Conservation (phyloP, 1,284 basidiomycete genomes). For the Sporisorium sorghi region DNA sequence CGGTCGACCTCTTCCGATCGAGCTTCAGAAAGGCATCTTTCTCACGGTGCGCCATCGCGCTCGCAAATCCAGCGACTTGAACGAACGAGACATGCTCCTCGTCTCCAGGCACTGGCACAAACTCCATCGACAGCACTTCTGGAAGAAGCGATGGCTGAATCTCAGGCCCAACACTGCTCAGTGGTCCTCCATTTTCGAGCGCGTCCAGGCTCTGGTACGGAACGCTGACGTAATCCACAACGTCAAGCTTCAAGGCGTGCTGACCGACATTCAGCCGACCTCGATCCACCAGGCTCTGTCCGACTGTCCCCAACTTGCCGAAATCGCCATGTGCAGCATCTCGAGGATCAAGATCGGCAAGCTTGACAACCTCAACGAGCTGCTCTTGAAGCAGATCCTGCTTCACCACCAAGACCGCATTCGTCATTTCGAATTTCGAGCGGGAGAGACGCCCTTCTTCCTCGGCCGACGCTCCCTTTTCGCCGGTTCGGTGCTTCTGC, state of each 20-base stretch:
- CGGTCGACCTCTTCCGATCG: neutral
- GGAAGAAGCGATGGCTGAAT: slow-evolving; percentile 24
- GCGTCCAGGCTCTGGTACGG: slow-evolving; percentile 2
- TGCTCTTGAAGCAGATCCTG: slow-evolving; percentile 23
- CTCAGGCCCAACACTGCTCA: slow-evolving; percentile 4
- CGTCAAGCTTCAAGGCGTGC: slow-evolving; percentile 17
- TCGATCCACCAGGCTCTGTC: slow-evolving; percentile 6
- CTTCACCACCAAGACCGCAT: slow-evolving; percentile 4
- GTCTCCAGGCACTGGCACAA: slow-evolving; percentile 27
- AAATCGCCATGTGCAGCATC: neutral
- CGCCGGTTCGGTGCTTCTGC: slow-evolving; percentile 2
- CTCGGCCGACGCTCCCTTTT: slow-evolving; percentile 24
- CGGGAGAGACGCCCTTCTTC: slow-evolving; percentile 14
- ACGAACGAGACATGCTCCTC: slow-evolving; percentile 12
- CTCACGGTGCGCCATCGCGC: neutral
- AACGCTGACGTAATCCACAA: slow-evolving; percentile 14
- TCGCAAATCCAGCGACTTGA: neutral
- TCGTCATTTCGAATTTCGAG: slow-evolving; percentile 25
- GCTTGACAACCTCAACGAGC: slow-evolving; percentile 27
- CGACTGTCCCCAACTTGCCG: slow-evolving; percentile 13
- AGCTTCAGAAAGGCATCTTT: slow-evolving; percentile 10
- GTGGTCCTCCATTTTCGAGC: slow-evolving; percentile 13
- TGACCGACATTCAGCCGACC: slow-evolving; percentile 21
- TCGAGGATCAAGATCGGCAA: slow-evolving; percentile 9
- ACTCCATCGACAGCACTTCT: slow-evolving; percentile 7